Conservation (phyloP, 2,329 filamentous ascomycete species). For the Eutypella sp. region DNA sequence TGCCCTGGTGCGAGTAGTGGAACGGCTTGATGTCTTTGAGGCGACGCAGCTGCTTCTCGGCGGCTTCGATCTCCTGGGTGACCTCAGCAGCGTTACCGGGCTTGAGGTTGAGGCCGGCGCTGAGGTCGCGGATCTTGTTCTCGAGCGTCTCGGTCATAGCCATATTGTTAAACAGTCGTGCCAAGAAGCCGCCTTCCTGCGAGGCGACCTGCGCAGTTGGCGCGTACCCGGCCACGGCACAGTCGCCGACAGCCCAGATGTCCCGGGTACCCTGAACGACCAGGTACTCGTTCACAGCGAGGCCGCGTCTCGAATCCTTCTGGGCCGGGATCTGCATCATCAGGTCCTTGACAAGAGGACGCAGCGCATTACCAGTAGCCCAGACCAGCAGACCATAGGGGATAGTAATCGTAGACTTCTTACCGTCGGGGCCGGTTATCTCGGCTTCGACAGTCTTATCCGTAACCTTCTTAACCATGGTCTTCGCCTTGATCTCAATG, state of each 20-base stretch:
- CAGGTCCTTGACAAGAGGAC: conserved; percentile 83
- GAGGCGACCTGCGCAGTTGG: conserved; percentile 95
- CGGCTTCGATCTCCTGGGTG: conserved; percentile 71
- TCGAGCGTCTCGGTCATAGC: conserved; percentile 87
- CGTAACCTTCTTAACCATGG: conserved; percentile 96
- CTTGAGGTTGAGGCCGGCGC: conserved; percentile 54
- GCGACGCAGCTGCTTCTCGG: conserved; percentile 81
- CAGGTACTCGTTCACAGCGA: conserved; percentile 97
- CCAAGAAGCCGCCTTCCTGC: conserved; percentile 93
- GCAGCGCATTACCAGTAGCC: conserved; percentile 95
- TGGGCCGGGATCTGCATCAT: conserved; percentile 91
- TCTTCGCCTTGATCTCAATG: conserved; percentile 96
- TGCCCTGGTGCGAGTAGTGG: conserved; percentile 97
- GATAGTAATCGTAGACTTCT: conserved; percentile 74
- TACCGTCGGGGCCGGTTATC: conserved; percentile 72
- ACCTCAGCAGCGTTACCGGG: conserved; percentile 63
- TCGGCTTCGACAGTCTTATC: conserved; percentile 91
- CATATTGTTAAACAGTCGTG: conserved; percentile 97
- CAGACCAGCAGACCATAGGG: conserved; percentile 96
- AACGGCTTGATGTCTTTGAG: conserved; percentile 96
- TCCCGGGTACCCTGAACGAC: conserved; percentile 96
- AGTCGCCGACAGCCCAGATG: conserved; percentile 97
- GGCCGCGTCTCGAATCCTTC: conserved; percentile 88
- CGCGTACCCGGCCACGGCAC: conserved; percentile 93
- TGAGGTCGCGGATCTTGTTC: conserved; percentile 65